Base-by-base conservation (phyloP, 176 grass and related monocot species). In the Ensete ventricosum region DNA sequence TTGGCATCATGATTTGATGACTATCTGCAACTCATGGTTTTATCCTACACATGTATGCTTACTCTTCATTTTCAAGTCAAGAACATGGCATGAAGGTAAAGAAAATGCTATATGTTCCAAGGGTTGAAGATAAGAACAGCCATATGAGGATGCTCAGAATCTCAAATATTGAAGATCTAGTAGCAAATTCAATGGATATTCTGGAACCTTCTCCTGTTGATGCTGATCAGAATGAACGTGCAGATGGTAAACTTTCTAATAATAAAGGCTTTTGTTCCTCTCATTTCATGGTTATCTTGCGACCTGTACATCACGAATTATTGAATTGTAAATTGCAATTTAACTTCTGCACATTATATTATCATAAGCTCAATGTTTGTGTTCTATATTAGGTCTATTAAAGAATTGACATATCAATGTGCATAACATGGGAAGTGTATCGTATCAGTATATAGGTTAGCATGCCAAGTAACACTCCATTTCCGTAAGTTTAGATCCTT, bases 161-260 rank as follows among this genome's bases (percentile, higher is more conserved):
- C 55, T 92, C 88, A 27, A 77, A 79, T 52, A 87, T 87, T 78
- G 75, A 91, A 76, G 90, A 99, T 80, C 80, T 99, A 54, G 62
- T 94, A 71, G 81, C 85, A 58, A 94, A 91, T 89, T 94, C 90
- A 64, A 94, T 99, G 95, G 91, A 99, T 24, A 99, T 99, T 74
- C 25, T 99, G 78, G 95, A 99, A 73, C 90, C 95, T n/a, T 91
- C 86, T 20, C 86, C 88, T 16, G 4, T 84, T 13, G 84, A 93
- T 86, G 78, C 81, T 83, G 81, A 52, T 17, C 84, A 86, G 23
- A 87, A 76, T 55, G 68, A 81, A 77, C 82, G 84, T 52, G 82
- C 89, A 85, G 95, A 98, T 79, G 86, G 95, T 98, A 93, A 62
- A 34, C n/a, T 58, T 69, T 78, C 11, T 17, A 53, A 52, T 55